Base-by-base conservation (phyloP, 2,329 filamentous ascomycete species). In the Hypoxylon sp. region DNA sequence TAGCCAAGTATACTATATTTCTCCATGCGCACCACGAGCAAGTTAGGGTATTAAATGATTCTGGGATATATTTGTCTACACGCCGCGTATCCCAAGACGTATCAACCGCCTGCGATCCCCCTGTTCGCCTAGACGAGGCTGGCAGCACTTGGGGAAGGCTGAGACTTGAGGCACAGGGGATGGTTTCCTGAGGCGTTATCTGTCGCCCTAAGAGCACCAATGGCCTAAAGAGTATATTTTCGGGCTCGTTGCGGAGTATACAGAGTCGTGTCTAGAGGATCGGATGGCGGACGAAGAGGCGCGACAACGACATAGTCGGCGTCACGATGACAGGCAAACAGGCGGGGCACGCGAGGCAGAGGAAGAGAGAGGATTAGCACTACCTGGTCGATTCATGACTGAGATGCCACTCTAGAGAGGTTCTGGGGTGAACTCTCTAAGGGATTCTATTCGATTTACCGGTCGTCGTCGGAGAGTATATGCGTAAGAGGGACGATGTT, bases 331-430 rank as follows among this genome's bases (percentile, higher is more conserved):
- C 58, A 71, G 67, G 72, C 75, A 74, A 75, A 77, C 75, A 73
- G 68, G 71, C 71, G 68, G 72, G 72, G 71, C 71, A 73, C 68
- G 67, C 67, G 73, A 76, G 71, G 73, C 69, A 72, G 72, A 74
- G 69, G 65, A 65, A 68, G 56, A 59, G 63, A 66, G 48, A 72
- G 67, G 68, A 65, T 71, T 49, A 74, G 75, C 65, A 75, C 79
- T 88, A 88, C 86, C 86, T 87, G 85, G 83, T 82, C 86, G 83
- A 79, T 88, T 88, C 86, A 88, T 88, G 77, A 79, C 83, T 79
- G 76, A 43, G 52, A 59, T 68, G 55, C 60, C 64, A 63, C 64
- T 21, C 51, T 50, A 14, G 56, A 70, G 60, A 65, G 36, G 38
- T 58, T 63, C 28, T 53, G 5, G 17, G 28, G 5, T 51, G 38